These are phyloP conservation scores for Metschnikowia dekortorum DNA, from an alignment of 805 yeast genomes.

Conservation along the genomic window DNA sequence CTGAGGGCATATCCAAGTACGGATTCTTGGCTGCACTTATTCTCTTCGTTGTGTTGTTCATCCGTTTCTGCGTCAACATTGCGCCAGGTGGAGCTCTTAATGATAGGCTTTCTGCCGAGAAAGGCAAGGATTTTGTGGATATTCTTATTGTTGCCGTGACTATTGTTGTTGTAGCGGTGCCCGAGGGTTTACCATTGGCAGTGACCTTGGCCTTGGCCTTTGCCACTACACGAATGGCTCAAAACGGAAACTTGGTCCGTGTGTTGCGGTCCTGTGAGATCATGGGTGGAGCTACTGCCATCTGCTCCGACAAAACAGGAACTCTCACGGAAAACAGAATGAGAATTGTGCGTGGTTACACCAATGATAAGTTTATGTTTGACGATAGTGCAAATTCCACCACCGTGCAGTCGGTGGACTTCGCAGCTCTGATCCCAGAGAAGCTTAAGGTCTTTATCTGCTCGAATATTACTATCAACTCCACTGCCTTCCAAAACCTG, in stretches of 20 bases:
- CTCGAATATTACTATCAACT: conserved; percentile 69
- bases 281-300: conserved; percentile 97
- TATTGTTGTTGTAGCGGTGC: conserved; percentile 96
- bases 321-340: conserved; percentile 91
- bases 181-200: conserved; percentile 97
- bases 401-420: conserved; percentile 26
- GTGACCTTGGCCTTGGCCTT: conserved; percentile 95
- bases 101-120: conserved; percentile 54
- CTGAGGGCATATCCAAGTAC: conserved; percentile 92
- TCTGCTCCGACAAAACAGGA: conserved; percentile 95
- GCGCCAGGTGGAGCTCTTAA: conserved; percentile 48
- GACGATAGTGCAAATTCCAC: conserved; percentile 38
- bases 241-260: conserved; percentile 93
- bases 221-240: conserved; percentile 97
- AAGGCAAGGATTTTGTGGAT: conserved; percentile 80
- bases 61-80: conserved; percentile 64
- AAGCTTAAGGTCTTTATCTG: conserved; percentile 25
- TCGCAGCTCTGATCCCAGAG: conserved; percentile 18
- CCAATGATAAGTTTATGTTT: conserved; percentile 22
- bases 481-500: conserved; percentile 85
- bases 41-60: conserved; percentile 74
- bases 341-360: conserved; percentile 77
- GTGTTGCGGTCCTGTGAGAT: conserved; percentile 93
- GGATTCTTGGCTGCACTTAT: conserved; percentile 82
- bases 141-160: conserved; percentile 90